phyloP scores from a whole-genome alignment of 2,329 filamentous ascomycete species.

The Cadophora gregata region DNA sequence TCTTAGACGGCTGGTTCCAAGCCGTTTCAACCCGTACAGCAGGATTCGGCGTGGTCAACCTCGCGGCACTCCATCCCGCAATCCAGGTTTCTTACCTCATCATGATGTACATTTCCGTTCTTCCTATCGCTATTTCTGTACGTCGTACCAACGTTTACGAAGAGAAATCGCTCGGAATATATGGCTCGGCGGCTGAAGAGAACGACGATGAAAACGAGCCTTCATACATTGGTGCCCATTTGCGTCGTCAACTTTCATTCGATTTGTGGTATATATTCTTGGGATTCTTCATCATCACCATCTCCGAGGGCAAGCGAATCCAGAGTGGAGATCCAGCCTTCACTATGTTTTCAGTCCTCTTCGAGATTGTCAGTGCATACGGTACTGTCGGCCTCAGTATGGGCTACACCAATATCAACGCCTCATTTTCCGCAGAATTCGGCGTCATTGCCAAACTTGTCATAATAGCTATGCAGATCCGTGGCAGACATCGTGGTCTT shows the following conservation, averaged over 20 bases:
- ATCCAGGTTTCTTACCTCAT: conserved; percentile 94
- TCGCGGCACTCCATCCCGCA: conserved; percentile 81
- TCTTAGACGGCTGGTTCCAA: conserved; percentile 89
- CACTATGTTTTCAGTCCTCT: conserved; percentile 73
- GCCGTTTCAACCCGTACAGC: conserved; percentile 89
- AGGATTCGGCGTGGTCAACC: conserved; percentile 82
- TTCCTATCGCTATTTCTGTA: conserved; percentile 94
- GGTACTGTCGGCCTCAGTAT: conserved; percentile 93
- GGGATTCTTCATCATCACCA: conserved; percentile 89
- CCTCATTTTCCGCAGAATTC: conserved; percentile 85
- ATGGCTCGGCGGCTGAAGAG: conserved; percentile 56
- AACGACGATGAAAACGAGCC: conserved; percentile 61
- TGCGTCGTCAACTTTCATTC: conserved; percentile 92
- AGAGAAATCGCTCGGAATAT: conserved; percentile 83
- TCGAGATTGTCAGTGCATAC: conserved; percentile 89
- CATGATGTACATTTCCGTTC: conserved; percentile 99
- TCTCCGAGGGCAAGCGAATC: conserved; percentile 80
- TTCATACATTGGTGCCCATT: conserved; percentile 88
- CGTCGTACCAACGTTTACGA: conserved; percentile 96
- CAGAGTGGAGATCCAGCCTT: conserved; percentile 64
- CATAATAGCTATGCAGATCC: conserved; percentile 72
- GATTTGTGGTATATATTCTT: conserved; percentile 97
- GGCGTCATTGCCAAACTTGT: conserved; percentile 66
- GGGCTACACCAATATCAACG: conserved; percentile 77
- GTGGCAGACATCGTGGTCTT: conserved; percentile 71